Evolutionary conservation across 441 rosid species (phyloP), one percentile per base, ranked within the genome.

Genomic region (Erodium moschatum): DNA sequence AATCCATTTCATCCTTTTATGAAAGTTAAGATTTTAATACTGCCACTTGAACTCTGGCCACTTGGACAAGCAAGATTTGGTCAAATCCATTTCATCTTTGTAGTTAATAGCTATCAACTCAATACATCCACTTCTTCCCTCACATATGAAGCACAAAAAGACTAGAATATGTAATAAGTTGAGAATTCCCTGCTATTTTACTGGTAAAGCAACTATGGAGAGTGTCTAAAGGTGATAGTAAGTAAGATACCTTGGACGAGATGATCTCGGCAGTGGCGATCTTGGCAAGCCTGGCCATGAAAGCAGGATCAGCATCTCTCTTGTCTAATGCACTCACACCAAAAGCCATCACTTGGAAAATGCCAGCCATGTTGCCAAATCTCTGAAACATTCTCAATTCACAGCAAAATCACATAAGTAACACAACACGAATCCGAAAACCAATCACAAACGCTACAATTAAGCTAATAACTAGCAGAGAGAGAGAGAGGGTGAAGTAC

Each of bases 291-390:
- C 87, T 94, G 21, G 84, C 81, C 86, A 91, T 81, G 78, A 86
- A 88, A 74, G 78, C 74, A 67, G 84, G 84, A 82, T 94, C 98
- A 65, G 82, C 81, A 27, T 89, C 92, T 24, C 71, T 77, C 72
- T 65, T 67, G 73, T 86, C 84, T 67, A 94, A 76, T 60, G 88
- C 87, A 21, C 83, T 80, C 75, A 94, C 92, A 67, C 89, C 86
- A 44, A 87, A 77, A 9, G 98, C 89, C 98, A 91, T 89, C 4
- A 94, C 96, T 82, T 94, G 93, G 80, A 94, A 94, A 33, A 89
- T 82, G 70, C 96, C 98, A 64, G 97, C 98, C 90, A 94, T 84
- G 79, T 94, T 94, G 64, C 96, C 84, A 76, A 88, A 91, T 63
- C 97, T 81, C 98, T 94, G 81, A 64, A 76, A 75, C 19, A n/a